phyloP scores from a whole-genome alignment of 108 stramenopile species.

The Cyclotella cryptica region DNA sequence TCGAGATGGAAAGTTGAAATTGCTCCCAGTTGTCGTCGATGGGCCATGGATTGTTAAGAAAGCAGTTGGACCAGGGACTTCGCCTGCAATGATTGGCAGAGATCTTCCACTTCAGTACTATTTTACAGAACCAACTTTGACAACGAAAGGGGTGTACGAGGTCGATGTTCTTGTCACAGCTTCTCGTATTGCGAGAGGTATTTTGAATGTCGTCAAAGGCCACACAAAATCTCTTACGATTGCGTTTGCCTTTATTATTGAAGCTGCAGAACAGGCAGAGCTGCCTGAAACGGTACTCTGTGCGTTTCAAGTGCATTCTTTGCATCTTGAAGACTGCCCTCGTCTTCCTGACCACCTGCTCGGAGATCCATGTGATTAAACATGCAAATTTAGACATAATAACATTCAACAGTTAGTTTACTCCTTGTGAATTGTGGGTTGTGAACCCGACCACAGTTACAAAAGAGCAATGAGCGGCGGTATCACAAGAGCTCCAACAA shows the following conservation, averaged over 20 bases:
- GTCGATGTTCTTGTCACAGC: conserved; percentile 88
- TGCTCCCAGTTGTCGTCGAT: conserved; percentile 88
- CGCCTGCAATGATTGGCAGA: conserved; percentile 87
- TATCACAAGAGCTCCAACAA: conserved; percentile 60
- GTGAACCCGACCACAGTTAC: conserved; percentile 10
- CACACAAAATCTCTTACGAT: conserved; percentile 82
- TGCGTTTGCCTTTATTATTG: conserved; percentile 91
- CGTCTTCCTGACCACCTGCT: conserved; percentile 63
- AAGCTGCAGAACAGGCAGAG: conserved; percentile 78
- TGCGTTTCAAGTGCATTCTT: conserved; percentile 77
- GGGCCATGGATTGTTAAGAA: conserved; percentile 93
- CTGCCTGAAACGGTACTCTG: conserved; percentile 88
- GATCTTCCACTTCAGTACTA: conserved; percentile 90
- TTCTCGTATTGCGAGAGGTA: conserved; percentile 86
- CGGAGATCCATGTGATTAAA: conserved; percentile 23
- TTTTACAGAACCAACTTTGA: conserved; percentile 62
- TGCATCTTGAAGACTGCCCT: conserved; percentile 86
- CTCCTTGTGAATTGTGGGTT: neutral
- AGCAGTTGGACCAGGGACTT: conserved; percentile 88
- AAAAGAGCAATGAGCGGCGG: conserved; percentile 72
- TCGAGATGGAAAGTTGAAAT: conserved; percentile 86
- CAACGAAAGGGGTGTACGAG: conserved; percentile 79
- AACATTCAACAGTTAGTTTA: neutral
- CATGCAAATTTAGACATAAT: neutral
- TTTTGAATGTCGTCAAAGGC: conserved; percentile 89